Evolutionary conservation across 805 yeast genomes (phyloP).

Genomic region (Ogataea corticis): DNA sequence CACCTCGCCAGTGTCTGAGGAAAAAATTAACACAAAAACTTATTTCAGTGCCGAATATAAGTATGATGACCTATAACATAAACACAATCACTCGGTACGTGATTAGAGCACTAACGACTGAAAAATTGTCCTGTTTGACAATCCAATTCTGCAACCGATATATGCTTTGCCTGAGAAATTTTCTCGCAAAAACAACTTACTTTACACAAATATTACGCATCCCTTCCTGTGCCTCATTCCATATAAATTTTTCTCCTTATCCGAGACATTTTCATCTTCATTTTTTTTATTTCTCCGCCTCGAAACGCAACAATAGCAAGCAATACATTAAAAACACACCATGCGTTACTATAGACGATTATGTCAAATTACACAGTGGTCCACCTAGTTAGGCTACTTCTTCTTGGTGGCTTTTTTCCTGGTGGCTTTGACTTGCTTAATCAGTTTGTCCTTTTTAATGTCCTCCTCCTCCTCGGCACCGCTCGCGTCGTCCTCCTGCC

Average conservation of each 20-base stretch:
- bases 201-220: neutral
- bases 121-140: too few species aligned
- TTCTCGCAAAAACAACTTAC: neutral
- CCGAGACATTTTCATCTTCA: neutral
- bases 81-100: neutral
- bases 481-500: conserved; percentile 43
- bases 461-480: conserved; percentile 49
- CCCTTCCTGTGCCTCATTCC: conserved; percentile 9
- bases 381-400: neutral
- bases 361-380: too few species aligned
- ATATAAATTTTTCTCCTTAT: conserved; percentile 6
- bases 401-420: conserved; percentile 15
- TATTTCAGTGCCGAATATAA: too few species aligned
- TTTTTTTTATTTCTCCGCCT: conserved; percentile 1
- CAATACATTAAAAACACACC: too few species aligned
- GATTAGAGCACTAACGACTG: too few species aligned
- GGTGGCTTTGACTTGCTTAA: conserved; percentile 48
- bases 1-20: too few species aligned
- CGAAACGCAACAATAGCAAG: neutral
- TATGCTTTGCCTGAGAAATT: neutral
- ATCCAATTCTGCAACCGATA: too few species aligned
- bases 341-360: too few species aligned
- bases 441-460: conserved; percentile 60
- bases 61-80: neutral
- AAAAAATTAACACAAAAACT: too few species aligned